Evolutionary conservation across 2,329 filamentous ascomycete species (phyloP), one percentile per base, ranked within the genome.

Genomic region (Chrysoporthe puriensis): DNA sequence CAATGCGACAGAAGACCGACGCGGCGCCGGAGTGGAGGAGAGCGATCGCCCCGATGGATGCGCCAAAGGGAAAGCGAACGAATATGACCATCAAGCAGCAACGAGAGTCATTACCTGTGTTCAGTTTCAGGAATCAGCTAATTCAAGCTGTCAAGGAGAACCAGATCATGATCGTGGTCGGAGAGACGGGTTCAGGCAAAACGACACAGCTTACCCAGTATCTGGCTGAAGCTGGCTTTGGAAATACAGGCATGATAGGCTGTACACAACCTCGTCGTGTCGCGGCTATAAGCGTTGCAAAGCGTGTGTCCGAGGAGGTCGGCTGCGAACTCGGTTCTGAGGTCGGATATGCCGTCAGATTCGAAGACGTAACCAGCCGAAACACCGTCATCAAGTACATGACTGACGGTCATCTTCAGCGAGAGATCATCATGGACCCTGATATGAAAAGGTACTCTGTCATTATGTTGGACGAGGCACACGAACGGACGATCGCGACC

Each of bases 341-440:
- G 77, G 95, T 99, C 70, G 96, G 96, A 65, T 99, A 99, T 77
- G 97, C 92, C 8, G 97, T 99, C 76, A 93, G 96, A 77, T 99
- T 99, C 76, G 96, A 99, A 76, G 96, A 99, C 80, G 92, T 90
- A 77, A 97, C 95, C 0, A 92, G 90, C 71, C 89, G 93, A 1
- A 86, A 90, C 21, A 99, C 96, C 1, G 93, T 90, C 76, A 97
- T 99, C 83, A 99, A 99, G 82, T 99, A 99, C 82, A 97, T 99
- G 95, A 99, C 96, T 18, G 96, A 99, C 75, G 96, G 96, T 79
- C 98, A 98, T 92, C 87, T 99, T 77, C 90, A 97, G 80, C 88
- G 96, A 82, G 96, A 99, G 81, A 94, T 97, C 76, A 85, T 99
- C 63, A 86, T 97, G 72, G 96, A 99, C 77, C 92, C 94, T 0